Evolutionary conservation across 768 basidiomycete species (phyloP).

Genomic region (Termitomyces sp.): DNA sequence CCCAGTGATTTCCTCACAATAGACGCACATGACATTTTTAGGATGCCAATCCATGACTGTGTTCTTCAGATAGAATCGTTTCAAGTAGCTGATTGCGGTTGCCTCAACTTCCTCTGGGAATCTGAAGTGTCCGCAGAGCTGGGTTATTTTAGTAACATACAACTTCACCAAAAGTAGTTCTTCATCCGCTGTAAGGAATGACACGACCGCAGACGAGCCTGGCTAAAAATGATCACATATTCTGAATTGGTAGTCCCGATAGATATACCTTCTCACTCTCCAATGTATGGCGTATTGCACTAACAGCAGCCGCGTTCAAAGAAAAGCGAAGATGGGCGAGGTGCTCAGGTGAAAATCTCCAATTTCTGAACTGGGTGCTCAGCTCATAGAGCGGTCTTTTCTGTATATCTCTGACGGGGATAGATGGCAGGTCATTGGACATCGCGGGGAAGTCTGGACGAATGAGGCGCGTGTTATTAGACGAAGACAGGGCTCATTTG

Average conservation of each 20-base stretch:
- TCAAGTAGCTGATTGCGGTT: conserved; percentile 87
- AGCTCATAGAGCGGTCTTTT: conserved; percentile 61
- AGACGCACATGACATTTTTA: conserved; percentile 89
- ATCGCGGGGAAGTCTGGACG: conserved; percentile 1
- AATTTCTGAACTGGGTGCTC: conserved; percentile 80
- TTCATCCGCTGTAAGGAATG: conserved; percentile 76
- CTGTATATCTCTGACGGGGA: neutral
- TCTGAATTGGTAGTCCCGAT: conserved; percentile 2
- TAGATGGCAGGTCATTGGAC: conserved; percentile 2
- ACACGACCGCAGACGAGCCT: conserved; percentile 66
- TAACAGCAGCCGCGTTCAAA: conserved; percentile 73
- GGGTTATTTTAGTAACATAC: conserved; percentile 82
- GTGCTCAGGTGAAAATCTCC: conserved; percentile 77
- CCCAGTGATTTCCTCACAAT: neutral
- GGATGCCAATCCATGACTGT: conserved; percentile 99
- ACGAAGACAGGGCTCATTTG: no score
- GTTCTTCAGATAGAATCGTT: conserved; percentile 95
- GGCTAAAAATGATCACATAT: conserved; percentile 35
- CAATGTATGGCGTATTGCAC: conserved; percentile 70
- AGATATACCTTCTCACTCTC: conserved; percentile 70
- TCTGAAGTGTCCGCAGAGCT: conserved; percentile 78
- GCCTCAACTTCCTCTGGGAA: conserved; percentile 93
- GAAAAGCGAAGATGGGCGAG: conserved; percentile 55
- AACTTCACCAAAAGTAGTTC: conserved; percentile 86
- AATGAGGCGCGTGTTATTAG: neutral